These are phyloP conservation scores for Xanthoceras sorbifolium DNA, from an alignment of 345 rosid species.

Conservation along the genomic window DNA sequence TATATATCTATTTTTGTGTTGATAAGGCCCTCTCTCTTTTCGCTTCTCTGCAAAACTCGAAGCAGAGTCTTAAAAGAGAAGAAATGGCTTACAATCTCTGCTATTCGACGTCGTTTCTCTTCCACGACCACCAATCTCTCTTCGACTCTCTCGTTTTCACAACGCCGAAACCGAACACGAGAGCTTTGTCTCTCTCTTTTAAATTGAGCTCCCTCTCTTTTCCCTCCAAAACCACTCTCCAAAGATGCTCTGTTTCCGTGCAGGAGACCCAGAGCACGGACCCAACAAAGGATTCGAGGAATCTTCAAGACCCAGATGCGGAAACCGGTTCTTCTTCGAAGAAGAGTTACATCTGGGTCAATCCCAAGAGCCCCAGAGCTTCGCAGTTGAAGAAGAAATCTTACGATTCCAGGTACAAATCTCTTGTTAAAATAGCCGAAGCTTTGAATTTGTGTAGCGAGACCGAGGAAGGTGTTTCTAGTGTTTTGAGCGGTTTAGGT, in stretches of 20 bases:
- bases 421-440: slow-evolving; percentile 62
- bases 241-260: slow-evolving; percentile 47
- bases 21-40: not conserved
- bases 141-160: slow-evolving; percentile 32
- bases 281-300: slow-evolving; percentile 19
- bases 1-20: not conserved
- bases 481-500: slow-evolving; percentile 51
- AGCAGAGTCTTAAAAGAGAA: not conserved
- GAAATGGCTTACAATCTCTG: slow-evolving; percentile 57
- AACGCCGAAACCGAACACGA: slow-evolving; percentile 33
- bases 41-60: not conserved
- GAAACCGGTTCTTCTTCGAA: slow-evolving; percentile 30
- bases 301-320: slow-evolving; percentile 25
- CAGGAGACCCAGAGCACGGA: slow-evolving; percentile 33
- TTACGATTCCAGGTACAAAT: slow-evolving; percentile 77
- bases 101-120: slow-evolving; percentile 53
- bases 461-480: slow-evolving; percentile 41
- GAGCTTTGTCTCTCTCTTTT: slow-evolving; percentile 27
- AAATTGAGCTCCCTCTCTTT: slow-evolving; percentile 25
- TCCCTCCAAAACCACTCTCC: slow-evolving; percentile 39
- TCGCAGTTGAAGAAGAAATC: slow-evolving; percentile 57
- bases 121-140: slow-evolving; percentile 43
- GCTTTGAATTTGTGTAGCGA: slow-evolving; percentile 53
- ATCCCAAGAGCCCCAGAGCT: slow-evolving; percentile 82
- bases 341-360: slow-evolving; percentile 72